A percentile compares a stretch with the other conserved stretches of the same genome.
Evolutionary conservation across 192 early-diverging fungal species (phyloP).

Genomic region (Mortierella hygrophila): DNA sequence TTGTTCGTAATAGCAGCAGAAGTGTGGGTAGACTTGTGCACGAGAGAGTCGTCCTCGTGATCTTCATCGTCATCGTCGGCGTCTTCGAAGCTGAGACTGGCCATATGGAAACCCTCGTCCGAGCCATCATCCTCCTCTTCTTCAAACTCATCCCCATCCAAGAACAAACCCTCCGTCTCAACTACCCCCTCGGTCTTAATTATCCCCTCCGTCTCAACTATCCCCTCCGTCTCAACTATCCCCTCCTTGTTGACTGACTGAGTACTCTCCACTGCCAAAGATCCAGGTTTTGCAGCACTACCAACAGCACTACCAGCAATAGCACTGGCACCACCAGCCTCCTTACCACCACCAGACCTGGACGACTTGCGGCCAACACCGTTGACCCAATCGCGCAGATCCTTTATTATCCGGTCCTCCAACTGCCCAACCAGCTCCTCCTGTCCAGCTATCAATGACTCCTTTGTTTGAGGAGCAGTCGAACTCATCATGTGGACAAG

Average conservation of each 20-base stretch:
- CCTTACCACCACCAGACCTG: neutral
- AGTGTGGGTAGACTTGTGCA: neutral
- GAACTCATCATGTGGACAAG: slow-evolving; percentile 24
- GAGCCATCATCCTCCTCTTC: slow-evolving; percentile 4
- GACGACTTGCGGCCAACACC: slow-evolving; percentile 17
- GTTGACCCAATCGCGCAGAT: slow-evolving; percentile 31
- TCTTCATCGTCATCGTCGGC: slow-evolving; percentile 15
- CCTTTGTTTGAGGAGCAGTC: slow-evolving; percentile 28
- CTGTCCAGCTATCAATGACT: slow-evolving; percentile 16
- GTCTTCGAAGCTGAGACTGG: neutral
- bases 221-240: neutral
- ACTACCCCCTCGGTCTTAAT: neutral
- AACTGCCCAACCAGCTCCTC: slow-evolving; percentile 21
- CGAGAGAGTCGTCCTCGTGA: neutral
- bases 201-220: neutral
- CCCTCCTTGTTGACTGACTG: neutral
- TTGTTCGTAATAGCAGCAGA: neutral
- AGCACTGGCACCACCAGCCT: neutral
- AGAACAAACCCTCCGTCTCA: slow-evolving; percentile 1
- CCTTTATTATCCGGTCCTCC: slow-evolving; percentile 23
- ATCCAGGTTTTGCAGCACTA: neutral
- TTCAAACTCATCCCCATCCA: slow-evolving; percentile 10
- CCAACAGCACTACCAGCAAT: neutral
- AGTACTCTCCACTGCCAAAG: neutral
- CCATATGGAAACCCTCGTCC: neutral